These are phyloP conservation scores for Pezicula radicicola DNA, from an alignment of 2,329 filamentous ascomycete species.

Conservation along the genomic window DNA sequence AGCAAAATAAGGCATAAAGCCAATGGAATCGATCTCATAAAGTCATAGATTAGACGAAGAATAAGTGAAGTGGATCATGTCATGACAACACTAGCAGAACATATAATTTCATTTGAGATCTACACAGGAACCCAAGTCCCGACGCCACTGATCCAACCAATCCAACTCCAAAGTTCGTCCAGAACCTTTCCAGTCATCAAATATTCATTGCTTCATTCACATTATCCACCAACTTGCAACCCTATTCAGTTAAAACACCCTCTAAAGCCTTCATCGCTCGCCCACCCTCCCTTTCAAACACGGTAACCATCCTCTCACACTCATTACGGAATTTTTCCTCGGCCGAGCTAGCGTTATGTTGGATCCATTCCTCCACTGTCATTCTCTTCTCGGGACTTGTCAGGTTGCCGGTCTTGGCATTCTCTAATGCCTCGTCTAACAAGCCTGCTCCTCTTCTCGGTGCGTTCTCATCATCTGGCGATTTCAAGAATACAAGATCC, in stretches of 20 bases:
- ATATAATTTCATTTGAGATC: no score
- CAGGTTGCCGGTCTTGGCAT: slow-evolving; percentile 55
- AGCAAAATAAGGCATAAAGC: no score
- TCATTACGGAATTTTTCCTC: slow-evolving; percentile 77
- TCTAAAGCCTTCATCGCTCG: slow-evolving; percentile 76
- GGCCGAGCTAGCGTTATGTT: slow-evolving; percentile 73
- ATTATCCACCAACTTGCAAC: not conserved
- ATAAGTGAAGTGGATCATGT: no score
- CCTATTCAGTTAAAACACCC: slow-evolving; percentile 46
- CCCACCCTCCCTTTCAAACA: slow-evolving; percentile 80
- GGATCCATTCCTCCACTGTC: slow-evolving; percentile 93
- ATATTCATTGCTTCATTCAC: no score
- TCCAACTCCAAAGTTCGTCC: no score
- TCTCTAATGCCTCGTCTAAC: slow-evolving; percentile 39
- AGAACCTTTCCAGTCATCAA: no score
- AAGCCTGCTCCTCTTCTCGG: slow-evolving; percentile 25
- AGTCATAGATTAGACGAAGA: no score
- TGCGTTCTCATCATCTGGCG: slow-evolving; percentile 30
- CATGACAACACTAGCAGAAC: no score
- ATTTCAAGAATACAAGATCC: slow-evolving; percentile 62
- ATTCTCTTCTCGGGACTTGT: slow-evolving; percentile 79
- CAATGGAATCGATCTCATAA: no score
- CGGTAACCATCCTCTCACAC: slow-evolving; percentile 77
- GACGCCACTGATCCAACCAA: no score
- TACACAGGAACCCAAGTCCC: no score